These are phyloP conservation scores for Jacaranda mimosifolia DNA, from an alignment of 257 asterid genomes.

Conservation along the genomic window DNA sequence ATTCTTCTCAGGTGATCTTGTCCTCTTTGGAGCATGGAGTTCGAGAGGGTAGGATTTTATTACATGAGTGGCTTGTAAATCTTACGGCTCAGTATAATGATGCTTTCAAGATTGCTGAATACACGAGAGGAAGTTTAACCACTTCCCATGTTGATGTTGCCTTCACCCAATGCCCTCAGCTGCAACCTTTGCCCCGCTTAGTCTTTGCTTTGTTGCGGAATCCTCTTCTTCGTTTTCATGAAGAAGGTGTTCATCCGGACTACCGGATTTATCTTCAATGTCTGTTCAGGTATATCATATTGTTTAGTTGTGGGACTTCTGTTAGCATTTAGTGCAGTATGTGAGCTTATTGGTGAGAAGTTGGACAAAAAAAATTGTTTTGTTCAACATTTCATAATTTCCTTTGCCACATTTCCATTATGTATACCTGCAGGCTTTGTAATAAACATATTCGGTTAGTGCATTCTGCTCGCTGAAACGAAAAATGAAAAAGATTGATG, in stretches of 20 bases:
- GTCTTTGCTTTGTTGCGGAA: conserved; percentile 91
- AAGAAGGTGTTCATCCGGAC: conserved; percentile 99
- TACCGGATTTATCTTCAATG: conserved; percentile 95
- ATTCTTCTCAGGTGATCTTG: conserved; percentile 75
- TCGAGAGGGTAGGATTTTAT: conserved; percentile 89
- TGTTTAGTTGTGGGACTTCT: background rate
- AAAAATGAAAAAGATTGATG: background rate
- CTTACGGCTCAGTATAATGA: conserved; percentile 94
- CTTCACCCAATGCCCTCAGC: conserved; percentile 95
- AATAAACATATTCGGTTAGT: conserved; percentile 3
- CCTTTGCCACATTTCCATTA: background rate
- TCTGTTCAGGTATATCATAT: conserved; percentile 78
- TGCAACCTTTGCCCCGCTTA: conserved; percentile 88
- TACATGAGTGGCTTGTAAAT: conserved; percentile 98
- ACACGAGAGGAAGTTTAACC: conserved; percentile 64
- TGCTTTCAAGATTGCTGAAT: conserved; percentile 73
- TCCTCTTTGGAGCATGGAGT: conserved; percentile 94
- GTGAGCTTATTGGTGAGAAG: conserved; percentile 4
- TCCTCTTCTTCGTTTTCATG: conserved; percentile 97
- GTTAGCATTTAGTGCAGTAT: background rate
- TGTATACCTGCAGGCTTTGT: background rate
- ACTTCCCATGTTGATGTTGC: conserved; percentile 73
- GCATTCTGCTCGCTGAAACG: conserved; percentile 7
- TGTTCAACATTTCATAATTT: background rate
- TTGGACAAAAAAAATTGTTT: background rate